Percentiles rank a stretch among this genome's conserved stretches.
These are phyloP conservation scores for Ophiobolus disseminans DNA, from an alignment of 2,329 filamentous ascomycete genomes.

Conservation along the genomic window DNA sequence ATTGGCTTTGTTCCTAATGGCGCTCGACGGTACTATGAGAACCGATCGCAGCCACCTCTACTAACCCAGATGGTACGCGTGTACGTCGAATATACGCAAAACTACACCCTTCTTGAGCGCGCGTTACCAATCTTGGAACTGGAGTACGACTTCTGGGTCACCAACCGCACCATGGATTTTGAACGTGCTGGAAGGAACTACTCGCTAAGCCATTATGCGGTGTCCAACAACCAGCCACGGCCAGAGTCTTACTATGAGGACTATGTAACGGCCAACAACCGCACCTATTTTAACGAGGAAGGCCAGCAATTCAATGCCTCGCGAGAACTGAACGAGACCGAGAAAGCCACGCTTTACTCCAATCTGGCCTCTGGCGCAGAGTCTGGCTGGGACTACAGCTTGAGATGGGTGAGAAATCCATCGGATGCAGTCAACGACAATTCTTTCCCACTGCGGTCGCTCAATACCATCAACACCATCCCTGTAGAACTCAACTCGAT, in stretches of 20 bases:
- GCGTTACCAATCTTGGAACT: constrained; percentile 68
- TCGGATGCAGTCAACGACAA: constrained; percentile 65
- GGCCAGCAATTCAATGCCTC: constrained; percentile 66
- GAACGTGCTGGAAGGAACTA: constrained; percentile 58
- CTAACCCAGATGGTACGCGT: constrained; percentile 70
- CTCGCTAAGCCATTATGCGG: constrained; percentile 66
- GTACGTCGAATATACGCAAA: constrained; percentile 70
- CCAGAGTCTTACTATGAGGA: constrained; percentile 73
- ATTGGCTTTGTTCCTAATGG: constrained; percentile 74
- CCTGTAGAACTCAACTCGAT: constrained; percentile 74
- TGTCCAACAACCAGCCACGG: constrained; percentile 69
- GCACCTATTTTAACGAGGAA: constrained; percentile 65
- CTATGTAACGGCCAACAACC: constrained; percentile 69
- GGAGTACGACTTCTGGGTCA: constrained; percentile 69
- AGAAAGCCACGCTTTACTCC: constrained; percentile 63
- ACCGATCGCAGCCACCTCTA: constrained; percentile 71
- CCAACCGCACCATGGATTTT: constrained; percentile 66
- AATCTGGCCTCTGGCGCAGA: constrained; percentile 72
- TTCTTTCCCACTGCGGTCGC: constrained; percentile 70
- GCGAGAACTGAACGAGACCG: constrained; percentile 58
- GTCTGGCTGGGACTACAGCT: constrained; percentile 69
- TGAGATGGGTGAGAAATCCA: constrained; percentile 66
- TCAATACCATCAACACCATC: constrained; percentile 66
- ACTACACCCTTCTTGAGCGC: constrained; percentile 65
- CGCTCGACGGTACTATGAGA: constrained; percentile 71